These are phyloP conservation scores for Scheffersomyces titani DNA, from an alignment of 1,139 yeast genomes.

Conservation along the genomic window DNA sequence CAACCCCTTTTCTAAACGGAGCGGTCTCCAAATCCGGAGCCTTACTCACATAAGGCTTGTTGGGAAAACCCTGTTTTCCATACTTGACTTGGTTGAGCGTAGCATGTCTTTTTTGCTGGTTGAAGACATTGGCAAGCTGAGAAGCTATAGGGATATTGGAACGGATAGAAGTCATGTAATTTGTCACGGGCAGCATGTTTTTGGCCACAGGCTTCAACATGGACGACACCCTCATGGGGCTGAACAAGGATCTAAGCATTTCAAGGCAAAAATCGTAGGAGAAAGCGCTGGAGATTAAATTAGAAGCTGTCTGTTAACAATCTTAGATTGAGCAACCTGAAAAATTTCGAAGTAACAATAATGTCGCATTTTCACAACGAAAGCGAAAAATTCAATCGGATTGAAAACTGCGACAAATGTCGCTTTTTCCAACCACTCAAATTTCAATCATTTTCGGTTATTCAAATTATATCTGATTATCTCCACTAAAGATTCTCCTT, in stretches of 20 bases:
- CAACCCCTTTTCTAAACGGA: constrained; percentile 92
- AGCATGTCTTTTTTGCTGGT: constrained; percentile 52
- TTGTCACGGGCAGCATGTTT: constrained; percentile 3
- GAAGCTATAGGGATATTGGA: constrained; percentile 9
- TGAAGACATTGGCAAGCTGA: constrained; percentile 15
- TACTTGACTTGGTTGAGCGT: constrained; percentile 73
- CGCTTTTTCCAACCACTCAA: constrained; percentile 1
- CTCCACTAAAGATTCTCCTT: background rate
- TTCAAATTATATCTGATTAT: constrained; percentile 7
- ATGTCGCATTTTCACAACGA: background rate
- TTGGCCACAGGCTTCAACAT: constrained; percentile 2
- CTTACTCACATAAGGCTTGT: constrained; percentile 47
- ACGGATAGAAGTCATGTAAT: constrained; percentile 10
- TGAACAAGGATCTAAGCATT: constrained; percentile 16
- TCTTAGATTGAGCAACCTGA: background rate
- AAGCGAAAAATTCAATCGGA: background rate
- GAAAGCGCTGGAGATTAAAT: background rate
- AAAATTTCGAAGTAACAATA: background rate
- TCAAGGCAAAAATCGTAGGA: background rate
- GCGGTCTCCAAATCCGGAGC: constrained; percentile 81
- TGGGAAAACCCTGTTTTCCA: constrained; percentile 60
- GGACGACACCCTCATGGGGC: constrained; percentile 5
- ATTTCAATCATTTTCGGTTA: background rate
- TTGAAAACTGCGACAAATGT: background rate
- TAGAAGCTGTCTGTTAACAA: background rate